Evolutionary conservation across 75 land plant species (phyloP), one percentile per base, ranked within the genome.

Genomic region (Picea sitchensis): DNA sequence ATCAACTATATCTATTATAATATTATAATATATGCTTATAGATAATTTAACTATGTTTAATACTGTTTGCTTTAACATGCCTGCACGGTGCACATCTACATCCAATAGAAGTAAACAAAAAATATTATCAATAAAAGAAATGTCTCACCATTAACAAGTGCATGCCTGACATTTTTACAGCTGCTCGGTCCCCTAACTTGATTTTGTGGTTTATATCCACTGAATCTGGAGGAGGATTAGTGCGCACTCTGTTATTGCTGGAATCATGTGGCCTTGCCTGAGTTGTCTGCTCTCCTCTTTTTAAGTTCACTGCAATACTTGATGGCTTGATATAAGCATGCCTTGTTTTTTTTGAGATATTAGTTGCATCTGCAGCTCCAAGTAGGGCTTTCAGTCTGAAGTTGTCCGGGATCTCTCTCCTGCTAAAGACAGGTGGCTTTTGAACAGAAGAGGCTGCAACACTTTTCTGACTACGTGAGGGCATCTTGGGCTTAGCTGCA

Each of bases 301-400:
- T 71, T 71, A 44, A 71, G 44, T 71, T 71, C 51, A 71, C 11
- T 3, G 23, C 56, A 71, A 20, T 71, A 20, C 74, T n/a, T 3
- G 74, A 71, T 71, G 74, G 54, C 54, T 71, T 71, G 54, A 41
- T 18, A 44, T 71, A 18, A 71, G 23, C 74, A 7, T 71, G 74
- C 26, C n/a, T 71, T 36, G 74, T 20, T 71, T 71, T 44, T 71
- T 71, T 71, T 71, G 12, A 44, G 3, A 44, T 21, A 71, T 38
- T 41, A 44, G 74, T n/a, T 71, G 56, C 23, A 36, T 71, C 74
- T 71, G 74, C 74, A n/a, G 54, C 74, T 71, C 51, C 74, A 44
- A 71, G 34, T 44, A 71, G 12, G 23, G 74, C 74, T 44, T 71
- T 71, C 17, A 41, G 74, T 44, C 74, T 44, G 47, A 71, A 5